Evolutionary conservation across 768 basidiomycete genomes (phyloP).

Genomic region (Lentinula edodes): DNA sequence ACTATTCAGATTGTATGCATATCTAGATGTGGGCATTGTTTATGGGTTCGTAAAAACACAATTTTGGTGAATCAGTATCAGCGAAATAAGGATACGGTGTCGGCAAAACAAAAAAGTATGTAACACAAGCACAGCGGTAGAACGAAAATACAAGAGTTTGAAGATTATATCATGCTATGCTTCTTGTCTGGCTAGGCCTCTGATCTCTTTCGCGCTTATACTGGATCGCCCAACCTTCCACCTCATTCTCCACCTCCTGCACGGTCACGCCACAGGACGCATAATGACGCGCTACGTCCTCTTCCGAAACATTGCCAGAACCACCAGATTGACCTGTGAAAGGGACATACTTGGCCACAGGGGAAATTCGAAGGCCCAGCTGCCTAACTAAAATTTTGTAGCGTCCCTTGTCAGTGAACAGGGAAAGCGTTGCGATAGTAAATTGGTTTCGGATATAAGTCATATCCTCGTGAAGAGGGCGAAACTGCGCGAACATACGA

Average conservation of each 20-base stretch:
- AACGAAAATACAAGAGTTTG: too few species aligned
- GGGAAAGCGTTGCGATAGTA: background rate
- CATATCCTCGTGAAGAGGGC: background rate
- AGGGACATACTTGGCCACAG: background rate
- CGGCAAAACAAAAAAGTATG: background rate
- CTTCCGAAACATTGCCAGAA: background rate
- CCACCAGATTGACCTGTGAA: background rate
- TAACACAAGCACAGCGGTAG: background rate
- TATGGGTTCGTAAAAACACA: too few species aligned
- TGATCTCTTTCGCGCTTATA: background rate
- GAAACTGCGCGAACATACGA: background rate
- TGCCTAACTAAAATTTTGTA: background rate
- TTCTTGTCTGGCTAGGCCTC: background rate
- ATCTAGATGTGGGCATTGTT: too few species aligned
- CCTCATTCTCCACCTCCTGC: background rate
- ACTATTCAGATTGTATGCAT: too few species aligned
- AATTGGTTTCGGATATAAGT: background rate
- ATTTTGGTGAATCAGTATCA: background rate
- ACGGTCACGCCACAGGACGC: conserved; percentile 3
- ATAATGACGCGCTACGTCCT: conserved; percentile 5
- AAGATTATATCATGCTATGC: too few species aligned
- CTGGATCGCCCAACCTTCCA: background rate
- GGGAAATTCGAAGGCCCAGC: background rate
- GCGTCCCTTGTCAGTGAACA: background rate
- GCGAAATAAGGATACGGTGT: too few species aligned